These are phyloP conservation scores for Neofusicoccum ribis DNA, from an alignment of 2,329 filamentous ascomycete species.

Conservation along the genomic window DNA sequence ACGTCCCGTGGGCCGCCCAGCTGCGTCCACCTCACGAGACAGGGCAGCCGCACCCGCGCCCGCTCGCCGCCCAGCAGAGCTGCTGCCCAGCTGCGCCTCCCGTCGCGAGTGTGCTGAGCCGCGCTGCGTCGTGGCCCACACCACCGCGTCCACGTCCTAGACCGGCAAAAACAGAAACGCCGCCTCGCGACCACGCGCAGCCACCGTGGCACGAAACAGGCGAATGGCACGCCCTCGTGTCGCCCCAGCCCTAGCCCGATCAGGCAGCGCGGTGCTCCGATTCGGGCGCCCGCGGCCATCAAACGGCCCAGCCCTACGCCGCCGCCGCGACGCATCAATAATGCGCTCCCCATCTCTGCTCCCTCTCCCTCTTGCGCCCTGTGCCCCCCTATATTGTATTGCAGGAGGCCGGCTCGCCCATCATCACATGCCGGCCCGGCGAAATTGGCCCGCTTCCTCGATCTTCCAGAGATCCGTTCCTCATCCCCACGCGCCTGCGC, in stretches of 20 bases:
- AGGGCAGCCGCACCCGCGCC: not conserved
- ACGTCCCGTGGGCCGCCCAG: not conserved
- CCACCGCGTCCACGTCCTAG: not conserved
- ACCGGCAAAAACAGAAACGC: not conserved
- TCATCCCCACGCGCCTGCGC: too few relatives aligned
- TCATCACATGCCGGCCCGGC: not conserved
- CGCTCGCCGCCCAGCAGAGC: too few relatives aligned
- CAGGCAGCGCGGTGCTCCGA: not conserved
- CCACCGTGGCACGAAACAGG: not conserved
- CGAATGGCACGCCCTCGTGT: not conserved
- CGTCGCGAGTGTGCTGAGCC: not conserved
- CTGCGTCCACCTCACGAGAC: not conserved
- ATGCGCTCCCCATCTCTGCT: not conserved
- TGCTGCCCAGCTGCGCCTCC: not conserved
- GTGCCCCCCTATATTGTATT: conserved; percentile 5
- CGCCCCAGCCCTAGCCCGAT: not conserved
- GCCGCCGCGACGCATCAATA: not conserved
- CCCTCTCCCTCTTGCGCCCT: not conserved
- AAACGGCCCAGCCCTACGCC: conserved; percentile 10
- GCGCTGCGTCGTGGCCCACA: not conserved
- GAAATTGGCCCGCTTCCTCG: not conserved
- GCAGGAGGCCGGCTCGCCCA: not conserved
- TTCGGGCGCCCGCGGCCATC: not conserved
- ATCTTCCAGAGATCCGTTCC: too few relatives aligned
- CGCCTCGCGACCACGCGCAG: not conserved